Evolutionary conservation across 2,329 filamentous ascomycete species (phyloP), one percentile per base, ranked within the genome.

Genomic region (Aureobasidium sp.): DNA sequence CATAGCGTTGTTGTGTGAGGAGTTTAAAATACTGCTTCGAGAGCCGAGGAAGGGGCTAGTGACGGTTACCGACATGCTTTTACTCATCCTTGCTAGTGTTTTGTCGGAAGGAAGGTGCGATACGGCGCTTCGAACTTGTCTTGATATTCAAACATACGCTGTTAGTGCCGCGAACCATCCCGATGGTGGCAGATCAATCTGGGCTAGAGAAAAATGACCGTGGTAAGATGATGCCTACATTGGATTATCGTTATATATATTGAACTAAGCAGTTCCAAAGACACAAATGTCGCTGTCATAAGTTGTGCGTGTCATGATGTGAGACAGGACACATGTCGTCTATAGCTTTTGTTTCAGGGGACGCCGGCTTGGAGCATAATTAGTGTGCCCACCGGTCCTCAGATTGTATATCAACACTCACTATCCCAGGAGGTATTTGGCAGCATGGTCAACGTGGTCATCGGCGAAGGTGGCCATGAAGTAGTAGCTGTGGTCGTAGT

Each of bases 401-500:
- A 12, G 17, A 37, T 24, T 9, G 40, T 40, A 2, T 39, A 5
- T 53, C 11, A 15, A 24, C 7, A 52, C 48, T 56, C 48, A 53
- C 77, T 84, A 85, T 71, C 77, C 79, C 69, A 84, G 79, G 61
- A 97, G 78, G 72, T 91, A 87, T 80, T 94, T 96, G 67, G 92
- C 93, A 64, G 91, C 91, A 77, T 95, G 91, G 70, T 90, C 87
- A 67, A 97, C 83, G 76, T 99, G 94, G 69, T 97, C 92, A 70
- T 90, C 87, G 47, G 88, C 84, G 73, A 99, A 99, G 17, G 85
- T 86, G 39, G 92, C 87, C 80, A 99, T 95, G 76, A 96, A 97
- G 77, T 86, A 99, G 79, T 99, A 99, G 65, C 91, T 96, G 78
- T 99, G 94, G 74, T 99, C 94, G 72, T 99, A 97, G 65, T 86